Conservation (phyloP, 257 asterid species). For the Gentiana macrophylla region DNA sequence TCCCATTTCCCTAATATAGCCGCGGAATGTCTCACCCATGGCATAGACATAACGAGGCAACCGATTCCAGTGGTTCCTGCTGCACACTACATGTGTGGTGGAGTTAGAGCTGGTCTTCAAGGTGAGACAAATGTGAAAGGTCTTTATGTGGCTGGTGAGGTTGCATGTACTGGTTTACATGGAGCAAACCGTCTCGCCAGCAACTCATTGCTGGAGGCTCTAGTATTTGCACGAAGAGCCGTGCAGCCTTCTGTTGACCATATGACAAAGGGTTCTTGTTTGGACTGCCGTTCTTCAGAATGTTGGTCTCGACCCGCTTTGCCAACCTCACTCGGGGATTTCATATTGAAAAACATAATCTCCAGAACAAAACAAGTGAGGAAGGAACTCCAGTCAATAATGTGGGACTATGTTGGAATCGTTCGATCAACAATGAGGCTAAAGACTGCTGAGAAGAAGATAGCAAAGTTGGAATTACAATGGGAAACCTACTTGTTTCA, state of each 20-base stretch:
- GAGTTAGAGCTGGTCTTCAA: constrained; percentile 90
- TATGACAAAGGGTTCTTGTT: constrained; percentile 21
- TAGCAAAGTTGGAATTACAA: constrained; percentile 68
- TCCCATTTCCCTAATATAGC: constrained; percentile 94
- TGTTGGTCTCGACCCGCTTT: constrained; percentile 59
- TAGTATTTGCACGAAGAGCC: constrained; percentile 88
- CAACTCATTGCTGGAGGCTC: constrained; percentile 90
- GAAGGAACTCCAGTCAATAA: constrained; percentile 53
- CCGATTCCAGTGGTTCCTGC: constrained; percentile 98
- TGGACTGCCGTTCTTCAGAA: constrained; percentile 27
- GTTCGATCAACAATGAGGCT: constrained; percentile 78
- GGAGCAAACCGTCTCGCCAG: constrained; percentile 96
- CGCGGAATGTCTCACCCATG: constrained; percentile 74
- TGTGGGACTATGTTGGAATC: constrained; percentile 93
- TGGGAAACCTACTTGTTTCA: constrained; percentile 87
- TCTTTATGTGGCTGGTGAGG: constrained; percentile 93
- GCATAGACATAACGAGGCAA: constrained; percentile 77
- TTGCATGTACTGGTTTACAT: constrained; percentile 92
- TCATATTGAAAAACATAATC: constrained; percentile 22
- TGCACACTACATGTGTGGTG: constrained; percentile 99
- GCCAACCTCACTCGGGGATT: constrained; percentile 45
- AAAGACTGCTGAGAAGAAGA: constrained; percentile 60
- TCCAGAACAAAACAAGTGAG: constrained; percentile 57
- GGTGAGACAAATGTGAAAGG: constrained; percentile 89
- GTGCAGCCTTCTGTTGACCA: constrained; percentile 80